These are phyloP conservation scores for Suillus fuscotomentosus DNA, from an alignment of 768 basidiomycete species.

Conservation along the genomic window DNA sequence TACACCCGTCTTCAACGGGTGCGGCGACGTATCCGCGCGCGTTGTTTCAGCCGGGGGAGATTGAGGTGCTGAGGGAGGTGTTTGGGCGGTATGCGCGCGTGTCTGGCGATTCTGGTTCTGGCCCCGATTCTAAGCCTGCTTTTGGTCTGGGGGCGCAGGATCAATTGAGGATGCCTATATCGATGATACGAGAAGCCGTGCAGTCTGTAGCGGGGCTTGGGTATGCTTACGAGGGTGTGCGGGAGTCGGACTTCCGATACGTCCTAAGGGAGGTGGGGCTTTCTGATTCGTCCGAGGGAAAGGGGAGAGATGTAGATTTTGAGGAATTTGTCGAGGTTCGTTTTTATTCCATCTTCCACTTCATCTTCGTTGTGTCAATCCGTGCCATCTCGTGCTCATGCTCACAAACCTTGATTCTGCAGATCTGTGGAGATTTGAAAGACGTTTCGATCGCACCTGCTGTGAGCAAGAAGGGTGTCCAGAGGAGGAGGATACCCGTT, in stretches of 20 bases:
- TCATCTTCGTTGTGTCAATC: not conserved
- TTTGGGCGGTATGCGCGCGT: constrained; percentile 26
- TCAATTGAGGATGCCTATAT: constrained; percentile 37
- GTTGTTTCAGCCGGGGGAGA: constrained; percentile 53
- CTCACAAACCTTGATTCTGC: not conserved
- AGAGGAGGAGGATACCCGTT: constrained; percentile 50
- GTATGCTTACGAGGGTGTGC: constrained; percentile 57
- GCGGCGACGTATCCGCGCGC: constrained; percentile 43
- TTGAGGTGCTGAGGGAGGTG: constrained; percentile 38
- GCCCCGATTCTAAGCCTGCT: constrained; percentile 18
- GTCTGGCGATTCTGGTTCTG: not conserved
- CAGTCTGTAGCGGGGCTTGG: constrained; percentile 21
- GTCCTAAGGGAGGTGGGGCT: constrained; percentile 79
- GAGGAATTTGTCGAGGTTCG: constrained; percentile 88
- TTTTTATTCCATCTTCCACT: constrained; percentile 6
- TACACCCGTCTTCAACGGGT: not conserved
- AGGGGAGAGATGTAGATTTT: constrained; percentile 48
- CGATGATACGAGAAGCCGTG: constrained; percentile 32
- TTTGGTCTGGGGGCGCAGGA: constrained; percentile 4
- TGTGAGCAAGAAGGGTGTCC: constrained; percentile 26
- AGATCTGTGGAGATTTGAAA: constrained; percentile 76
- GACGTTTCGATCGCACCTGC: constrained; percentile 53
- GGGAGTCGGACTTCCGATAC: constrained; percentile 65
- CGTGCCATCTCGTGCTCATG: not conserved
- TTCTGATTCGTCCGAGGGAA: constrained; percentile 26